phyloP scores from a whole-genome alignment of 352 stramenopile genomes.

The Globisporangium yorkense region DNA sequence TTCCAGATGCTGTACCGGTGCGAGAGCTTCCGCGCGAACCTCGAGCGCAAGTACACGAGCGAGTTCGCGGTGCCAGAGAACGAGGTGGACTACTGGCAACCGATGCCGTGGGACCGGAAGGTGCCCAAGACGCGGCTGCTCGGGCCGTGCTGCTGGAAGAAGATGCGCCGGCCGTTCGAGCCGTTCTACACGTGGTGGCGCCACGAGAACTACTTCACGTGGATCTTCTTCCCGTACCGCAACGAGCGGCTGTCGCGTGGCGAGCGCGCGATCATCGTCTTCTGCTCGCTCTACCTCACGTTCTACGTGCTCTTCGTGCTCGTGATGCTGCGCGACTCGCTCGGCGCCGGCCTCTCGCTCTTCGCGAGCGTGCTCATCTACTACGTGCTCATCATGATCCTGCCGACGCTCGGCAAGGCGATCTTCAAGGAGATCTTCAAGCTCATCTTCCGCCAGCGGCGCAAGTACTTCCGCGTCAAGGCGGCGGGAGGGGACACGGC shows the following conservation, averaged over 20 bases:
- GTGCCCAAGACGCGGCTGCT: conserved; percentile 58
- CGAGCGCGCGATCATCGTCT: conserved; percentile 57
- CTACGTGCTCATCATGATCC: conserved; percentile 41
- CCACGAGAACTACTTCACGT: conserved; percentile 77
- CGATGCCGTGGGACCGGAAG: conserved; percentile 62
- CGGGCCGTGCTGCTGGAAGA: conserved; percentile 59
- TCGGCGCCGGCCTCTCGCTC: conserved; percentile 31
- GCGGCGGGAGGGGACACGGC: conserved; percentile 31
- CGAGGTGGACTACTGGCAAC: conserved; percentile 72
- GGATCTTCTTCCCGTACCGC: conserved; percentile 64
- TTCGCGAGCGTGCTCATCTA: conserved; percentile 40
- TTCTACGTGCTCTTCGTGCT: conserved; percentile 73
- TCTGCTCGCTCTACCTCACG: conserved; percentile 66
- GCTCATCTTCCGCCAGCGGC: conserved; percentile 62
- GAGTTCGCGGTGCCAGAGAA: conserved; percentile 50
- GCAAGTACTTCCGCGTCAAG: conserved; percentile 59
- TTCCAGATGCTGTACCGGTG: conserved; percentile 55
- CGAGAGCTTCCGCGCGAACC: conserved; percentile 52
- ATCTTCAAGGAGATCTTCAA: conserved; percentile 77
- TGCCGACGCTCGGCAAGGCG: conserved; percentile 55
- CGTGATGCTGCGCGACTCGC: conserved; percentile 43
- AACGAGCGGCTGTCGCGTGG: conserved; percentile 55
- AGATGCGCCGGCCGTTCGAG: conserved; percentile 51
- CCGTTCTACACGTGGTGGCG: conserved; percentile 75
- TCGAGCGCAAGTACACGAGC: conserved; percentile 52